These are phyloP conservation scores for Dryas alaskensis DNA, from an alignment of 306 rosid genomes.

Conservation along the genomic window DNA sequence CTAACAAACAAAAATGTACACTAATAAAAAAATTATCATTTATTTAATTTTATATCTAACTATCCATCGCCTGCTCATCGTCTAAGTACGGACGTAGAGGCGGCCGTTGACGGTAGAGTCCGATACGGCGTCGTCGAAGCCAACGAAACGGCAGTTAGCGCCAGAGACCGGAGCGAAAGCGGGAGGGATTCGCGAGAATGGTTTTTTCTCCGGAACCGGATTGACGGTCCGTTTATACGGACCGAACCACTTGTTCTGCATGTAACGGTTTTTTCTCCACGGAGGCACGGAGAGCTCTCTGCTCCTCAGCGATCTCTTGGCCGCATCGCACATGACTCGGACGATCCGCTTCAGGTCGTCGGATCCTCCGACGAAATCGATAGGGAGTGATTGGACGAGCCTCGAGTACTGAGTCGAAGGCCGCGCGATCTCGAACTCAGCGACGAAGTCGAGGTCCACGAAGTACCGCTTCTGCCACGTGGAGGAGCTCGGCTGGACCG, in stretches of 20 bases:
- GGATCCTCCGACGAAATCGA: constrained; percentile 43
- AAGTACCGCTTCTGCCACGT: constrained; percentile 46
- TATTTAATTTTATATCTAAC: not conserved
- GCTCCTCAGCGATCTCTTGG: constrained; percentile 53
- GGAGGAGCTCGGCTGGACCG: constrained; percentile 15
- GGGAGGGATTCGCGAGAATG: not conserved
- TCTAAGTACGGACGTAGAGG: constrained; percentile 36
- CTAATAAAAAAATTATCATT: not conserved
- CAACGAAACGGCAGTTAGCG: constrained; percentile 47
- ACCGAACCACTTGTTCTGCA: constrained; percentile 80
- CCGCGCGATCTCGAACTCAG: constrained; percentile 60
- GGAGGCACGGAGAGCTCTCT: constrained; percentile 62
- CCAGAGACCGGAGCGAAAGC: not conserved
- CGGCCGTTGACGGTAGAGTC: constrained; percentile 24
- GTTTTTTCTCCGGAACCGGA: constrained; percentile 40
- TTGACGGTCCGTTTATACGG: constrained; percentile 57
- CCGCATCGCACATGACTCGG: constrained; percentile 42
- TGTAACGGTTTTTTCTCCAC: constrained; percentile 77
- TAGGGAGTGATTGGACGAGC: constrained; percentile 42
- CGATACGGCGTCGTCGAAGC: constrained; percentile 45
- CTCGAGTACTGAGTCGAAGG: constrained; percentile 46
- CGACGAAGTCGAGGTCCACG: constrained; percentile 54
- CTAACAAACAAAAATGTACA: not conserved
- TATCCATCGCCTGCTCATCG: constrained; percentile 1
- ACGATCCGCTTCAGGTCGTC: constrained; percentile 65